Evolutionary conservation across 2,329 filamentous ascomycete genomes (phyloP), one percentile per base, ranked within the genome.

Genomic region (Colletotrichum lupini): DNA sequence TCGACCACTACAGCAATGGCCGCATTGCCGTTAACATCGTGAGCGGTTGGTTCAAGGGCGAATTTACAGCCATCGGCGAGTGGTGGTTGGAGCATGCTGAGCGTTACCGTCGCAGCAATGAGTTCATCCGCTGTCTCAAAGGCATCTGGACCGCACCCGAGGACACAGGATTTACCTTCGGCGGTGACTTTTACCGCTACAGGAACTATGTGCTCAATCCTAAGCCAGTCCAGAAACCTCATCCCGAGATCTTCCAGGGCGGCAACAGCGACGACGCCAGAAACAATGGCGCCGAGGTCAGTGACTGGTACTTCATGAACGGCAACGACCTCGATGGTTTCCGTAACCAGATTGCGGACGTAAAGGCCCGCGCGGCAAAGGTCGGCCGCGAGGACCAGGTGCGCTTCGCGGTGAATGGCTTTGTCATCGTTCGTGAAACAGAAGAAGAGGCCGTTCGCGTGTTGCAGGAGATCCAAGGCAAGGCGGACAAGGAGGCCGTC

Each of bases 261-360:
- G 87, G 87, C 3, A 89, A 88, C 76, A 85, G 82, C 32, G 82
- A 86, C 62, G 86, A 88, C 73, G 86, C 87, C 0, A 80, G 86
- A 7, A 83, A 85, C 32, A 88, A 88, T 66, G 86, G 85, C 0
- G 86, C 84, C 0, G 77, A 82, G 26, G 86, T 85, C 3, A 83
- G 81, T 2, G 86, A 88, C 71, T 88, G 85, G 79, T 89, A 88
- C 75, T 89, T 88, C 76, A 88, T 88, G 86, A 89, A 88, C 75
- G 86, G 87, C n/a, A 88, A 88, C 76, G 86, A 87, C 2, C 82
- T 88, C 11, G 86, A 88, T 64, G 86, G 86, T 2, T 88, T 89
- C 77, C 82, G 85, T 56, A 79, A 79, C 11, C 87, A 89, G 76
- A 88, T 89, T 56, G 78, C 78, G 1, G 86, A 88, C 73, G 86